phyloP scores from a whole-genome alignment of 306 rosid species.

The Fragaria vesca region DNA sequence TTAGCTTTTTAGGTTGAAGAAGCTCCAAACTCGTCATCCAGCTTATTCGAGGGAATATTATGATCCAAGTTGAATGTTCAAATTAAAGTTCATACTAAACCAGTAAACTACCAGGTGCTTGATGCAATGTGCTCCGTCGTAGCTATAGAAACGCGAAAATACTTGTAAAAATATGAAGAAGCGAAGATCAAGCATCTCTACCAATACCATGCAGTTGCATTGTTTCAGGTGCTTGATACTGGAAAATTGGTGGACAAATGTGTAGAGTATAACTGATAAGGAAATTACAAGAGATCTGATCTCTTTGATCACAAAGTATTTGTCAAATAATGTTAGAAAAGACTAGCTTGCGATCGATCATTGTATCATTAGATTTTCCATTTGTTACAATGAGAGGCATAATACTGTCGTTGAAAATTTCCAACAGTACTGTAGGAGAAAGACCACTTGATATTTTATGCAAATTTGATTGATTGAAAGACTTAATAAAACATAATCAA shows the following conservation, averaged over 20 bases:
- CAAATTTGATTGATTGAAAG: too few relatives aligned
- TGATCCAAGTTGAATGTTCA: not conserved
- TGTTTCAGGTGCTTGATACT: not conserved
- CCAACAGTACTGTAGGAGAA: not conserved
- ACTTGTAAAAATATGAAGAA: not conserved
- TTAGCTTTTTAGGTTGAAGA: not conserved
- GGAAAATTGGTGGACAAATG: not conserved
- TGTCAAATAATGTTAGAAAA: not conserved
- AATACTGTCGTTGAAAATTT: constrained; percentile 20
- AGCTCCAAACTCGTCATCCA: not conserved
- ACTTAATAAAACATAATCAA: not conserved
- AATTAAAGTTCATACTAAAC: not conserved
- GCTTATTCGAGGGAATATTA: not conserved
- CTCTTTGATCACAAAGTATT: not conserved
- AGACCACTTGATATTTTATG: not conserved
- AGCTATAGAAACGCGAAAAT: not conserved
- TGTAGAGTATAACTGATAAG: not conserved
- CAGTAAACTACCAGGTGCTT: not conserved
- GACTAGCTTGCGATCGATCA: not conserved
- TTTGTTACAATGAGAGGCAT: not conserved
- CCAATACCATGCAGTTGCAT: not conserved
- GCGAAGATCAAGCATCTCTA: not conserved
- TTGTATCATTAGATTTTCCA: constrained; percentile 11
- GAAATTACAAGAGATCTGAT: not conserved
- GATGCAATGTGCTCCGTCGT: not conserved